phyloP scores from a whole-genome alignment of 2,329 filamentous ascomycete genomes.

The Apiospora hydei region DNA sequence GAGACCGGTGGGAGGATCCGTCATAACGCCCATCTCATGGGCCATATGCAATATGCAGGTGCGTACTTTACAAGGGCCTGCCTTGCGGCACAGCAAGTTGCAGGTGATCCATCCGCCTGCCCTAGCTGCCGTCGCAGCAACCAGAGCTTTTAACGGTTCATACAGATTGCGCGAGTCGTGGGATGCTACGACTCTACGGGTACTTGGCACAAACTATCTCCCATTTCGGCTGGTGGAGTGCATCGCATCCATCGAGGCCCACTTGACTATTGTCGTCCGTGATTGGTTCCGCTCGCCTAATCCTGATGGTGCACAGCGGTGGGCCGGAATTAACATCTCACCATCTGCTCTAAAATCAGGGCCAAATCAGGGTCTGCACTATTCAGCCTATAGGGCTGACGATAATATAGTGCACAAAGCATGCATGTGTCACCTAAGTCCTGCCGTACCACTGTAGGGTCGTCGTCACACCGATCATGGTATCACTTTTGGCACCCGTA shows the following conservation, averaged over 20 bases:
- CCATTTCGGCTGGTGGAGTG: not conserved
- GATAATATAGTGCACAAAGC: not conserved
- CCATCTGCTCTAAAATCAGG: not conserved
- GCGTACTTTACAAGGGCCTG: not conserved
- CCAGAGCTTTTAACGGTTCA: not conserved
- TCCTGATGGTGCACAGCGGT: not conserved
- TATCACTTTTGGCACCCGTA: not conserved
- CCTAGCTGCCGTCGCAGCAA: not conserved
- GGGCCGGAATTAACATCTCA: not conserved
- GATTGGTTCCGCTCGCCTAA: not conserved
- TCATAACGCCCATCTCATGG: not conserved
- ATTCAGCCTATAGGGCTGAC: not conserved
- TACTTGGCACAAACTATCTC: no score
- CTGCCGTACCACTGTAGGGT: not conserved
- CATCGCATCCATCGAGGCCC: not conserved
- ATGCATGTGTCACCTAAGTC: not conserved
- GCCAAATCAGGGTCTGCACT: not conserved
- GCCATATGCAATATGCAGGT: not conserved
- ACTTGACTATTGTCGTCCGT: not conserved
- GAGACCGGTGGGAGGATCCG: not conserved
- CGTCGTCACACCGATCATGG: rapidly evolving
- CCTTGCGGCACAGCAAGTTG: not conserved
- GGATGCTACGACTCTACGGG: not conserved
- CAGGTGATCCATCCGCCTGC: not conserved
- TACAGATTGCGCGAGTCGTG: not conserved